phyloP scores from a whole-genome alignment of 176 grass and related monocot species.

The Oryza rufipogon region DNA sequence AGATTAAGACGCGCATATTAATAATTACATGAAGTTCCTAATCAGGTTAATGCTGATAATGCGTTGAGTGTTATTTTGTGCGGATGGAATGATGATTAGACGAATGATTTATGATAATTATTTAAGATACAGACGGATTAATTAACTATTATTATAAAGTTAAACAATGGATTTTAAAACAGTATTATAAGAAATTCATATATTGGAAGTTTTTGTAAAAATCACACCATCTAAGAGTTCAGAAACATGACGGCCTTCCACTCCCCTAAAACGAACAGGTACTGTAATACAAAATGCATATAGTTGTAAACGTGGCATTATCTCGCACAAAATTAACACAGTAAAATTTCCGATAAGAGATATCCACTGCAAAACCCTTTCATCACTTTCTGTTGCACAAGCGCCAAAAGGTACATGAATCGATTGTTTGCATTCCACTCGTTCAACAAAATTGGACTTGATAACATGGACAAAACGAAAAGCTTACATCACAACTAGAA shows the following conservation, averaged over 20 bases:
- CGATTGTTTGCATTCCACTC: not conserved
- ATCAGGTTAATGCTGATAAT: not conserved
- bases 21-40: not conserved
- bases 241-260: too few species aligned
- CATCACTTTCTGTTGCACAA: conserved; percentile 7
- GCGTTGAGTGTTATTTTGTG: not conserved
- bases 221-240: too few species aligned
- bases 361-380: not conserved
- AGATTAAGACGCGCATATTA: not conserved
- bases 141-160: too few species aligned
- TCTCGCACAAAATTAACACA: not conserved
- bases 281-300: not conserved
- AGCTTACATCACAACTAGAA: not conserved
- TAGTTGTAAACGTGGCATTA: not conserved
- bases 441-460: conserved; percentile 12
- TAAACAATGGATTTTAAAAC: too few species aligned
- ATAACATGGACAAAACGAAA: conserved; percentile 7
- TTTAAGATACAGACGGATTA: too few species aligned
- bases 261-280: too few species aligned
- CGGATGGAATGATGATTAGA: too few species aligned
- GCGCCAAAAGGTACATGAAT: not conserved
- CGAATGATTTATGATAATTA: too few species aligned
- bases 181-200: too few species aligned
- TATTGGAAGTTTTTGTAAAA: too few species aligned
- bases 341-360: not conserved